Evolutionary conservation across 2,329 filamentous ascomycete genomes (phyloP).

Genomic region (Talaromyces sp.): DNA sequence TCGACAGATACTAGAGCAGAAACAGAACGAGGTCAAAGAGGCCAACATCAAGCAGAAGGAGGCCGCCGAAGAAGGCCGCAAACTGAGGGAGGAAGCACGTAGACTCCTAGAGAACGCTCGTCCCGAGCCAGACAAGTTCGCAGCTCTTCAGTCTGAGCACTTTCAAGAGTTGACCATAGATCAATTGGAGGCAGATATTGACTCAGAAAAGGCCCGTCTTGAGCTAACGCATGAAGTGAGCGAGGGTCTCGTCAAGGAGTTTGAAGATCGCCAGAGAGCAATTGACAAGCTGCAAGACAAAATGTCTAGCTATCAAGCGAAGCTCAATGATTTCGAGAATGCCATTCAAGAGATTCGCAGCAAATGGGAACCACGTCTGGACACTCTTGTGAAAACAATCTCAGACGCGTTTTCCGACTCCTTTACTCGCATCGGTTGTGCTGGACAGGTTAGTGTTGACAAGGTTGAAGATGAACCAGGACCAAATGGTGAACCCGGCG

Average conservation of each 20-base stretch:
- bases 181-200: slow-evolving; percentile 69
- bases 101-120: slow-evolving; percentile 18
- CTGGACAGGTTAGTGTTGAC: slow-evolving; percentile 81
- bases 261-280: slow-evolving; percentile 65
- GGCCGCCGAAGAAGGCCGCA: slow-evolving; percentile 17
- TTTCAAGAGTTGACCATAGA: slow-evolving; percentile 56
- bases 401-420: slow-evolving; percentile 90
- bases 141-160: slow-evolving; percentile 37
- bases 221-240: slow-evolving; percentile 78
- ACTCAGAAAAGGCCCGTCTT: slow-evolving; percentile 69
- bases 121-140: slow-evolving; percentile 27
- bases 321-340: slow-evolving; percentile 54
- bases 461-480: slow-evolving; percentile 56
- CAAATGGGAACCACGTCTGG: slow-evolving; percentile 80
- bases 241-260: slow-evolving; percentile 71
- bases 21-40: slow-evolving; percentile 39
- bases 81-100: slow-evolving; percentile 19
- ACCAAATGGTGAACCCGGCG: slow-evolving; percentile 28
- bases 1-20: slow-evolving; percentile 44
- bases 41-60: slow-evolving; percentile 29
- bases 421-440: slow-evolving; percentile 90
- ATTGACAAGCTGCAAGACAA: slow-evolving; percentile 65
- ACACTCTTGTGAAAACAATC: slow-evolving; percentile 73
- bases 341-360: slow-evolving; percentile 65
- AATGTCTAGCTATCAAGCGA: slow-evolving; percentile 53